phyloP scores from a whole-genome alignment of 2,329 filamentous ascomycete genomes.

The Phaeomoniella chlamydospora region DNA sequence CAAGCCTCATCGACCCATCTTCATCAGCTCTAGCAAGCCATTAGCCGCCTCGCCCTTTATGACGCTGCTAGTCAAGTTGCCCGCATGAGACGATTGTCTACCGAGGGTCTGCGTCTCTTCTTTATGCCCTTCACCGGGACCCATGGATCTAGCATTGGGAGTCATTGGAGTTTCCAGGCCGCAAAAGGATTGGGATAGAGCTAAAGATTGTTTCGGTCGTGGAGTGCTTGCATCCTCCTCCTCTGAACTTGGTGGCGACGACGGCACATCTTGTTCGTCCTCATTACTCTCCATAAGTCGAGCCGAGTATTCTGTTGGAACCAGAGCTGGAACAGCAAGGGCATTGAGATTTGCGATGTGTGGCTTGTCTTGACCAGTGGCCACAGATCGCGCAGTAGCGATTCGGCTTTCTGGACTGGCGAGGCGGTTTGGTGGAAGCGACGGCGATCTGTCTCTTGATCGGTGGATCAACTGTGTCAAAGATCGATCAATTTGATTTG shows the following conservation, averaged over 20 bases:
- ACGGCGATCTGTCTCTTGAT: neutral
- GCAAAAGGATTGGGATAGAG: neutral
- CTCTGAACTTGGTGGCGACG: constrained; percentile 1
- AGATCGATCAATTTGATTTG: constrained; percentile 8
- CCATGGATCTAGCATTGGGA: neutral
- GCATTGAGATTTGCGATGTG: constrained; percentile 4
- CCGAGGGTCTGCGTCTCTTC: neutral
- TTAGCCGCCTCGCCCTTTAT: constrained; percentile 12
- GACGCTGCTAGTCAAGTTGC: constrained; percentile 10
- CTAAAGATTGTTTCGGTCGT: neutral
- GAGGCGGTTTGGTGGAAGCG: neutral
- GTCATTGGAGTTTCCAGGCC: neutral
- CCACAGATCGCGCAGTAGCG: constrained; percentile 8
- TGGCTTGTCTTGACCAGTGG: constrained; percentile 8
- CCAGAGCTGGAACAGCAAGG: constrained; percentile 7
- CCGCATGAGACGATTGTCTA: constrained; percentile 1
- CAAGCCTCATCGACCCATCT: neutral
- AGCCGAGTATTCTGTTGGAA: constrained; percentile 9
- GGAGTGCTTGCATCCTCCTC: neutral
- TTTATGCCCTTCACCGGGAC: neutral
- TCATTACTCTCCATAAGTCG: neutral
- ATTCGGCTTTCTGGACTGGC: constrained; percentile 6
- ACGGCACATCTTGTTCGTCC: neutral
- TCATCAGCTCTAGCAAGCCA: constrained; percentile 10
- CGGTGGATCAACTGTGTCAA: no score